A percentile compares a stretch with the other conserved stretches of the same genome.
phyloP scores from a whole-genome alignment of 805 yeast species.

The Sugiyamaella valdiviana region DNA sequence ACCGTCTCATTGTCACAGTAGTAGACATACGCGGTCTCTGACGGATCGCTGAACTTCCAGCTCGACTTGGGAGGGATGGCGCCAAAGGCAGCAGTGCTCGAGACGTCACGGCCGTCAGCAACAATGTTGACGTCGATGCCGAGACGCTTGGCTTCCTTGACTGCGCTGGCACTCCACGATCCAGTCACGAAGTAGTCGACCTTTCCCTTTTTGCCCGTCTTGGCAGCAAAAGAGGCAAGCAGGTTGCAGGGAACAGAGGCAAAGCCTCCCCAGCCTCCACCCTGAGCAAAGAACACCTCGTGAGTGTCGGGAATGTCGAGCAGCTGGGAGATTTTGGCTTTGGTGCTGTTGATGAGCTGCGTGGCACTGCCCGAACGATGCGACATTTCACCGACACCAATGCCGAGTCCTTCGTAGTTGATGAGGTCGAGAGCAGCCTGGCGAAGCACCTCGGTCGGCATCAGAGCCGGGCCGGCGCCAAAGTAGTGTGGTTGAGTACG shows the following conservation, averaged over 20 bases:
- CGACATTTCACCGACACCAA: conserved; percentile 94
- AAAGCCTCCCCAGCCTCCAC: conserved; percentile 97
- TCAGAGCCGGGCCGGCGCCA: conserved; percentile 98
- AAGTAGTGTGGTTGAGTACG: conserved; percentile 45
- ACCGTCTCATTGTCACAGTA: conserved; percentile 97
- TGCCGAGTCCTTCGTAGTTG: conserved; percentile 59
- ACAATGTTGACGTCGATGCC: conserved; percentile 70
- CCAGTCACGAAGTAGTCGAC: conserved; percentile 91
- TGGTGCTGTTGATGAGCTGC: conserved; percentile 69
- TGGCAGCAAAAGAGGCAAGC: conserved; percentile 65
- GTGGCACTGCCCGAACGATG: conserved; percentile 87
- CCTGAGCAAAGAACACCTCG: conserved; percentile 92
- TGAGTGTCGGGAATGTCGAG: conserved; percentile 82
- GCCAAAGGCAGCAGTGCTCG: conserved; percentile 46
- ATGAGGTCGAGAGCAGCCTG: conserved; percentile 82
- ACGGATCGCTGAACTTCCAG: conserved; percentile 54
- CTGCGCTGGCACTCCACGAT: conserved; percentile 85
- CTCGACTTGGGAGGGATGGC: conserved; percentile 57
- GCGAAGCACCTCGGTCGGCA: conserved; percentile 78
- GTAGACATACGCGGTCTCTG: conserved; percentile 78
- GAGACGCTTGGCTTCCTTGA: conserved; percentile 78
- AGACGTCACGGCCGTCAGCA: conserved; percentile 51
- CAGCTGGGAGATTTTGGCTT: conserved; percentile 56
- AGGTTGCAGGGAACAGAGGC: conserved; percentile 81
- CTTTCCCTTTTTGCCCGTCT: conserved; percentile 66